These are phyloP conservation scores for Botryotinia convoluta DNA, from an alignment of 2,329 filamentous ascomycete species.

Conservation along the genomic window DNA sequence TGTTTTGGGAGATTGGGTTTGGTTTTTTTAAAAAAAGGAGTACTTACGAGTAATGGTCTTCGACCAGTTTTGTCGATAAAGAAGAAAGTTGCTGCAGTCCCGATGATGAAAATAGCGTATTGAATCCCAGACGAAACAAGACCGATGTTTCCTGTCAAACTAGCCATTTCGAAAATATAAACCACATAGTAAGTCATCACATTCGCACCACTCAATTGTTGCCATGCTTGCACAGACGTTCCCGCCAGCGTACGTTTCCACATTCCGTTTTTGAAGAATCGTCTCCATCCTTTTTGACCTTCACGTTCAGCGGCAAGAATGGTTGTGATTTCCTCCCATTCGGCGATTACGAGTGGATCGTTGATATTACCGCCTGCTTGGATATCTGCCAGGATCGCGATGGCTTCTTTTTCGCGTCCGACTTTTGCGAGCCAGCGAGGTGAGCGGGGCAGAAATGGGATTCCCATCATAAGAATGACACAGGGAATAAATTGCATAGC, in stretches of 20 bases:
- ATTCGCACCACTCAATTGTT: conserved; percentile 31
- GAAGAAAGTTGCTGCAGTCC: conserved; percentile 29
- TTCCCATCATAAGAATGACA: conserved; percentile 43
- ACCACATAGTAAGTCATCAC: conserved; percentile 41
- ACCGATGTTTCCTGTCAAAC: conserved; percentile 39
- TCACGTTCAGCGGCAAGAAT: conserved; percentile 38
- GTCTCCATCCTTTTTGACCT: conserved; percentile 38
- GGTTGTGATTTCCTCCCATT: conserved; percentile 53
- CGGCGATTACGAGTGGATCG: conserved; percentile 55
- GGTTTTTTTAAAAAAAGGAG: accelerated
- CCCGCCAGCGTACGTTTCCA: conserved; percentile 47
- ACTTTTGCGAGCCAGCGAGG: conserved; percentile 52
- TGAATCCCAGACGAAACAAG: conserved; percentile 35
- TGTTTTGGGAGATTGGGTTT: not conserved
- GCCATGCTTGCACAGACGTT: conserved; percentile 27
- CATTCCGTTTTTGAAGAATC: conserved; percentile 52
- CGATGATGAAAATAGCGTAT: conserved; percentile 33
- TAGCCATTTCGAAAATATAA: conserved; percentile 43
- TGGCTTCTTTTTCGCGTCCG: conserved; percentile 45
- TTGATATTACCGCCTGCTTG: conserved; percentile 55
- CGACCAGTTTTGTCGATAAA: conserved; percentile 32
- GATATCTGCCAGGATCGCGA: conserved; percentile 52
- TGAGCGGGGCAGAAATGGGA: conserved; percentile 48
- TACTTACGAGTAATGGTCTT: conserved; percentile 15
- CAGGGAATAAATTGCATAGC: conserved; percentile 48